Base-by-base conservation (phyloP, 306 rosid genomes). In the Citrullus amarus region DNA sequence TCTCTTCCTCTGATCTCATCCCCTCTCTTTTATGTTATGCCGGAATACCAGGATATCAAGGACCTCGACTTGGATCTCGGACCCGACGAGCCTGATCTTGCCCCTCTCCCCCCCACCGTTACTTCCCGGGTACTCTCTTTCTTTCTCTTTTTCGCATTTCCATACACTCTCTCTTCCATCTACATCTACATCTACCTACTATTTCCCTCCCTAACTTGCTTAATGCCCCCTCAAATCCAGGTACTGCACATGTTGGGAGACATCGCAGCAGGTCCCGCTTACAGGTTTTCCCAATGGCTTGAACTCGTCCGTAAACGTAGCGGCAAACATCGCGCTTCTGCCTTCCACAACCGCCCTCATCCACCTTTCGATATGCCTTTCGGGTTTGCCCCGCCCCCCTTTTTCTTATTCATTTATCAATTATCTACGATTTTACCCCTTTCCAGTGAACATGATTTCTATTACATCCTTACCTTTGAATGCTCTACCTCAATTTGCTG, bases 231-330 rank as follows among this genome's bases (percentile, higher is more conserved):
- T 8, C 13, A 6, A 78, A 80, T 88, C 82, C 89, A 95, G 98
- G 91, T 73, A 30, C 85, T 91, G 88, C 91, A 88, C 81, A 88
- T 92, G 97, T 87, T 92, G 93, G 97, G 92, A 67, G 99, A 92
- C 83, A 85, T 92, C 44, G 54, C 97, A 55, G 67, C 97, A 17
- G 98, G 94, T 82, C 92, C 93, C 39, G 93, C 96, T 77, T 87
- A 85, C 83, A 87, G 84, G 77, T 87, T 95, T 90, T 86, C 92
- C 62, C 91, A 91, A 89, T 95, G 99, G 97, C 89, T 95, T 82
- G 92, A 91, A 71, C 84, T 90, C 90, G 93, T 95, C 62, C 99
- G 99, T 83, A 87, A 85, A 74, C 96, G 99, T 82, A 88, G 89
- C 43, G 80, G 86, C 78, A 80, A 78, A 63, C 57, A 84, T 79